Conservation (phyloP, 148 eudicot genomes). For the Dysphania ambrosioides region DNA sequence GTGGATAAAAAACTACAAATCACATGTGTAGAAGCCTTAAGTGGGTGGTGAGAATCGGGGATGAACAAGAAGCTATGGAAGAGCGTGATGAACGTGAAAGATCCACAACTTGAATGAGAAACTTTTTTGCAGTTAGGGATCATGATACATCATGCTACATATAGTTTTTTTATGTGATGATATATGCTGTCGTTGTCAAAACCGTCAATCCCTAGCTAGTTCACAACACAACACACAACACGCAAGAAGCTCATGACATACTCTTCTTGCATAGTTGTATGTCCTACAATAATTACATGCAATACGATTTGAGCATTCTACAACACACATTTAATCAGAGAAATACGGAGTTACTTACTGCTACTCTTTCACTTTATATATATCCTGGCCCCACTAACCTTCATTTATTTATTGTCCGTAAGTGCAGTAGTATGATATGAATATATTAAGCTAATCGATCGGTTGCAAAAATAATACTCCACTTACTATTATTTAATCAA, state of each 20-base stretch:
- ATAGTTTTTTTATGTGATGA: not conserved
- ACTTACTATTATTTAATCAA: no score
- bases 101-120: constrained; percentile 18
- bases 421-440: no score
- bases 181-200: constrained; percentile 20
- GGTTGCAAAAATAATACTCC: not conserved
- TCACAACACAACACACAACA: no score
- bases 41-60: no score
- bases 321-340: no score
- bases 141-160: not conserved
- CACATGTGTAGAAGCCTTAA: constrained; percentile 9
- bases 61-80: not conserved
- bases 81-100: constrained; percentile 29
- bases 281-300: not conserved
- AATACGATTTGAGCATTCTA: no score
- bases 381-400: not conserved
- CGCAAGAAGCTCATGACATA: constrained; percentile 22
- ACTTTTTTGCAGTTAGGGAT: not conserved
- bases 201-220: constrained; percentile 19
- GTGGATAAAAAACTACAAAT: not conserved
- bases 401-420: constrained; percentile 3
- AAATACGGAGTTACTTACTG: no score
- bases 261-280: not conserved
- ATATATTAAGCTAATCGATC: no score
- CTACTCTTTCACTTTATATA: no score